Evolutionary conservation across 1,139 yeast species (phyloP).

Genomic region (Saccharomyces pastorianus): DNA sequence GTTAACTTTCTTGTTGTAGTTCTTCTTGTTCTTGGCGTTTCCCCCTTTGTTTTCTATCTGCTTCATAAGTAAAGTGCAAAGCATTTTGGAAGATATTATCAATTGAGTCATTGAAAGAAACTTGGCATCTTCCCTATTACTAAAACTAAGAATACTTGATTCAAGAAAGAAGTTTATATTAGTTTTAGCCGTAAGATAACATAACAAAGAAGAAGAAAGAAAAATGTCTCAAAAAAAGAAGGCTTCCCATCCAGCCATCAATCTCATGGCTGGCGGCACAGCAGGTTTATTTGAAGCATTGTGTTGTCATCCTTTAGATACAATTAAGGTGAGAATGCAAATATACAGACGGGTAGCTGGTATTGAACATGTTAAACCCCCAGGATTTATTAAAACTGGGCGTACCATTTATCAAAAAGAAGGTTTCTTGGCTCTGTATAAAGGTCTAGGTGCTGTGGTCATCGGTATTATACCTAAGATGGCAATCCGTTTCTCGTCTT

Average conservation of each 20-base stretch:
- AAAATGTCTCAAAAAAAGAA: constrained; percentile 25
- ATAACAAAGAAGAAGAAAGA: not conserved
- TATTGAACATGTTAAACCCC: constrained; percentile 41
- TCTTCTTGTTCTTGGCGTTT: not conserved
- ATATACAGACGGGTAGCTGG: constrained; percentile 49
- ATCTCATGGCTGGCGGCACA: constrained; percentile 92
- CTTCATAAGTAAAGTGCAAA: not conserved
- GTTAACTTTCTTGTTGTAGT: not conserved
- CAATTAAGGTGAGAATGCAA: constrained; percentile 96
- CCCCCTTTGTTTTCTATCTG: not conserved
- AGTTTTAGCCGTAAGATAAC: not conserved
- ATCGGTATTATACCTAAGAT: constrained; percentile 97
- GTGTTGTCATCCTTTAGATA: constrained; percentile 93
- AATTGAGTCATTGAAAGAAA: not conserved
- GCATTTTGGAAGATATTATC: not conserved
- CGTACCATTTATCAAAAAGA: constrained; percentile 69
- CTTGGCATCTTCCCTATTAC: not conserved
- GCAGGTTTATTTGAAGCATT: constrained; percentile 96
- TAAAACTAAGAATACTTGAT: not conserved
- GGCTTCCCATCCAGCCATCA: constrained; percentile 48
- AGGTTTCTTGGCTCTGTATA: constrained; percentile 78
- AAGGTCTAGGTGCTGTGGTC: constrained; percentile 94
- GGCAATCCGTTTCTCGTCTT: constrained; percentile 94
- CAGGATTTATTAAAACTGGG: constrained; percentile 84
- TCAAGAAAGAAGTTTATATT: not conserved